Evolutionary conservation across 2,329 filamentous ascomycete species (phyloP).

Genomic region (Fusarium sp.): DNA sequence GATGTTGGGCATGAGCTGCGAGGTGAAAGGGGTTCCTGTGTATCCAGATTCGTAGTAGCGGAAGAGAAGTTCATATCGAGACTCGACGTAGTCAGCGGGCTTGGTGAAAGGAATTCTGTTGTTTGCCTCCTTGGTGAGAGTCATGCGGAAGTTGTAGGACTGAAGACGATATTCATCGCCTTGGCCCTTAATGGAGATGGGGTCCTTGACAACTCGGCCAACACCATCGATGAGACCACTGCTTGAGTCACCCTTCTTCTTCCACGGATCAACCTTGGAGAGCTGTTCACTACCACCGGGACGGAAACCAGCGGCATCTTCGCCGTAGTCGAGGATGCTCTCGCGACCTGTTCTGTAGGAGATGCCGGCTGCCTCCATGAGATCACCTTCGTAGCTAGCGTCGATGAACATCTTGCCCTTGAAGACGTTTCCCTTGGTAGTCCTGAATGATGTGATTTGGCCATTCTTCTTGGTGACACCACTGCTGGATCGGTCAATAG

Average conservation of each 20-base stretch:
- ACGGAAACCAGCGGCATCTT: slow-evolving; percentile 29
- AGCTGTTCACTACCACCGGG: slow-evolving; percentile 11
- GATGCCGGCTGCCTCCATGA: slow-evolving; percentile 38
- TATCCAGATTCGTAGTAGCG: slow-evolving; percentile 37
- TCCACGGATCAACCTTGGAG: slow-evolving; percentile 28
- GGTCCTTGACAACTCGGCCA: slow-evolving; percentile 22
- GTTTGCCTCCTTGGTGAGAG: slow-evolving; percentile 16
- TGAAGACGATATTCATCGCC: slow-evolving; percentile 32
- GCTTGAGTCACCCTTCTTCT: slow-evolving; percentile 12
- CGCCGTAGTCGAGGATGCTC: slow-evolving; percentile 19
- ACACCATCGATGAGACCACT: slow-evolving; percentile 32
- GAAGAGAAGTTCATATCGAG: slow-evolving; percentile 33
- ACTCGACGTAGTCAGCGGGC: slow-evolving; percentile 32
- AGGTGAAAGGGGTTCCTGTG: slow-evolving; percentile 28
- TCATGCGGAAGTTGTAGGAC: slow-evolving; percentile 38
- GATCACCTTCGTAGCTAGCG: slow-evolving; percentile 39
- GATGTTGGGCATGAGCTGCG: slow-evolving; percentile 37
- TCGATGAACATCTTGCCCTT: slow-evolving; percentile 40
- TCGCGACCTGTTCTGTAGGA: slow-evolving; percentile 36
- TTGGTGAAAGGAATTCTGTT: slow-evolving; percentile 33
- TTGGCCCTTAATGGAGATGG: slow-evolving; percentile 1
- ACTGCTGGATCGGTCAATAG: slow-evolving; percentile 22
- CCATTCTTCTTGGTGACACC: slow-evolving; percentile 32
- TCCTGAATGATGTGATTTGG: slow-evolving; percentile 32
- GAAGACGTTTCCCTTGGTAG: slow-evolving; percentile 18